Base-by-base conservation (phyloP, 1,284 basidiomycete genomes). In the Fistulina hepatica region DNA sequence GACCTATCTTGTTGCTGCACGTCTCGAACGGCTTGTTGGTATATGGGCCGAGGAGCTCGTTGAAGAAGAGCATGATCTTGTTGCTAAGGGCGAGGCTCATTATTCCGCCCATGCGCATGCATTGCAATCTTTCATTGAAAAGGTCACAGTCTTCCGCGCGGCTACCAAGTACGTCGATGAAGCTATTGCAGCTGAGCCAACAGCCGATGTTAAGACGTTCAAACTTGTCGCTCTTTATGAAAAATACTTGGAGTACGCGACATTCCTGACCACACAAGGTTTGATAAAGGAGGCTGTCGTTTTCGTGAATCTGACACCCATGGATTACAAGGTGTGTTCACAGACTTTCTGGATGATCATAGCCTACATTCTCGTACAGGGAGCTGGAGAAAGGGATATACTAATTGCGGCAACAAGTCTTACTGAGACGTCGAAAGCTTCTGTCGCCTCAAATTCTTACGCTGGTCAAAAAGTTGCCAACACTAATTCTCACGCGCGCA, bases 41-140 rank as follows among this genome's bases (percentile, higher is more conserved):
- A 92, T 98, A 50, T 98, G 94, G 94, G 72, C 76, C 41, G 89
- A 93, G 48, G 91, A 97, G 63, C 70, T 97, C 62, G 61, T 61
- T 5, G 92, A 97, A 55, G 92, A 97, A 46, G 92, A 97, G 64
- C 66, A 65, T 37, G 53, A 52, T 1, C 54, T 71, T 21, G 53
- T 67, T 10, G 52, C 54, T 1, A 73, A 77, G 38, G 68, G 70
- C 25, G 58, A 61, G 6, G 50, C 57, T 6, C 49, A 58, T 36
- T 97, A 93, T 57, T 80, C 89, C 6, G 81, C 85, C 0, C 92
- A 94, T 52, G 90, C 84, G 0, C 73, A 81, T 34, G 91, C 93
- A 1, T 64, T 98, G 22, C 92, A 97, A 59, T 83, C 83, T 0
- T 94, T 98, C 62, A 76, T 97, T 53, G 94, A 98, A 61, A 98